phyloP scores from a whole-genome alignment of 2,329 filamentous ascomycete genomes.

The Rutstroemia sp. region DNA sequence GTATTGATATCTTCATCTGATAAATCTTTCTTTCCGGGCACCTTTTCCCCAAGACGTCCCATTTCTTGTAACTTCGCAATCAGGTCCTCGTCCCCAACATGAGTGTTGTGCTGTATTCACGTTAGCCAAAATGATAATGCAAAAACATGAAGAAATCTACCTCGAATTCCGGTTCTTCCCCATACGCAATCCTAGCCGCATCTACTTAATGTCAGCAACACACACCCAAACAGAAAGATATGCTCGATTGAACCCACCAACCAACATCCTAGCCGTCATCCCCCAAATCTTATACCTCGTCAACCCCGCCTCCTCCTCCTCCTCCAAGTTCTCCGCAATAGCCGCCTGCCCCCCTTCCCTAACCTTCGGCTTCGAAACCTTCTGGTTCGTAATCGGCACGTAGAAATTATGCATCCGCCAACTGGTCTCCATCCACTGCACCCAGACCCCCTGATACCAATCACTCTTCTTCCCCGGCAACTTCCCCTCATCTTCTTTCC shows the following conservation, averaged over 20 bases:
- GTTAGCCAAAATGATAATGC: conserved; percentile 3
- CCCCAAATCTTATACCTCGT: conserved; percentile 81
- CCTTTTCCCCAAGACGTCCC: conserved; percentile 45
- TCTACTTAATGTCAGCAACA: conserved; percentile 39
- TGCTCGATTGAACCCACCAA: conserved; percentile 31
- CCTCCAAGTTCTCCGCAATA: conserved; percentile 38
- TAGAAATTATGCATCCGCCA: conserved; percentile 92
- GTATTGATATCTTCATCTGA: conserved; percentile 42
- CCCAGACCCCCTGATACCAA: conserved; percentile 86
- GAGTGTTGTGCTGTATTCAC: conserved; percentile 22
- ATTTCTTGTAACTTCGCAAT: conserved; percentile 48
- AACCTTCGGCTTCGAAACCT: conserved; percentile 51
- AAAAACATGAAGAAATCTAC: conserved; percentile 32
- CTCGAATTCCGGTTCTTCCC: conserved; percentile 76
- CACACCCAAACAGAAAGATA: neutral
- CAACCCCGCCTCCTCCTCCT: conserved; percentile 37
- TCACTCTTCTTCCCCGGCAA: conserved; percentile 28
- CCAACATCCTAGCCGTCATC: conserved; percentile 86
- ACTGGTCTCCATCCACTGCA: conserved; percentile 65
- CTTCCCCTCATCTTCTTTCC: conserved; percentile 24
- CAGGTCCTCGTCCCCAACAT: conserved; percentile 51
- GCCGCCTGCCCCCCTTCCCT: conserved; percentile 36
- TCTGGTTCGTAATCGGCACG: conserved; percentile 69
- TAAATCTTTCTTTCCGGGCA: conserved; percentile 41
- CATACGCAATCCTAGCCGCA: conserved; percentile 77